Evolutionary conservation across 108 stramenopile genomes (phyloP).

Genomic region (Fragilaria radians): DNA sequence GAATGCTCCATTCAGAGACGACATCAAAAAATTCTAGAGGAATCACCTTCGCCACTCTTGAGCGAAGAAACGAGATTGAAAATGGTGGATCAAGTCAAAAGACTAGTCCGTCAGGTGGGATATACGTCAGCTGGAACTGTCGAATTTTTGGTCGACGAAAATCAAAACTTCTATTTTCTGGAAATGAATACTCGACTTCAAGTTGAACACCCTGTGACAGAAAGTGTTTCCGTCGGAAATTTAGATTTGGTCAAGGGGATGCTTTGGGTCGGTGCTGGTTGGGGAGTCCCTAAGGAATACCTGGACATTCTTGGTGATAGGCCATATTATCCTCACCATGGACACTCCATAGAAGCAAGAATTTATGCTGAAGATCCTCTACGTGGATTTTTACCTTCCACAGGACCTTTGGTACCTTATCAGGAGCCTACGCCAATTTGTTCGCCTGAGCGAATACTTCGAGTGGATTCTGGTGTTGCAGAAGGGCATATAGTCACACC

Average conservation of each 20-base stretch:
- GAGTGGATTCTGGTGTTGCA: slow-evolving; percentile 86
- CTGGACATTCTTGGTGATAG: slow-evolving; percentile 38
- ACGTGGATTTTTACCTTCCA: slow-evolving; percentile 89
- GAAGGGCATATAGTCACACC: slow-evolving; percentile 65
- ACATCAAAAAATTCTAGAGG: slow-evolving; percentile 98
- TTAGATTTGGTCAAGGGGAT: slow-evolving; percentile 91
- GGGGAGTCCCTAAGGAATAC: slow-evolving; percentile 42
- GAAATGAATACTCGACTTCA: slow-evolving; percentile 97
- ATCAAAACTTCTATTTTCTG: slow-evolving; percentile 94
- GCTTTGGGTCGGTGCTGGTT: slow-evolving; percentile 81
- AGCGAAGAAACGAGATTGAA: slow-evolving; percentile 53
- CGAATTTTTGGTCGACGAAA: slow-evolving; percentile 89
- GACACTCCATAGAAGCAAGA: slow-evolving; percentile 82
- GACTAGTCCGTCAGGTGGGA: slow-evolving; percentile 69
- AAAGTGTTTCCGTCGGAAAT: slow-evolving; percentile 58
- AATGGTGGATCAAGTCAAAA: slow-evolving; percentile 87
- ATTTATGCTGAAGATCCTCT: slow-evolving; percentile 98
- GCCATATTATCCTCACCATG: slow-evolving; percentile 42
- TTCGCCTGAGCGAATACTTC: slow-evolving; percentile 23
- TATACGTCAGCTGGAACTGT: slow-evolving; percentile 95
- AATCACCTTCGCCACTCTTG: slow-evolving; percentile 77
- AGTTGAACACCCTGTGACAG: slow-evolving; percentile 98
- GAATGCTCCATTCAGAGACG: slow-evolving; percentile 95
- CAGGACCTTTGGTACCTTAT: slow-evolving; percentile 69
- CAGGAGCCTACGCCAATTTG: slow-evolving; percentile 32